Evolutionary conservation across 2,329 filamentous ascomycete species (phyloP).

Genomic region (Alternaria ventricosa): DNA sequence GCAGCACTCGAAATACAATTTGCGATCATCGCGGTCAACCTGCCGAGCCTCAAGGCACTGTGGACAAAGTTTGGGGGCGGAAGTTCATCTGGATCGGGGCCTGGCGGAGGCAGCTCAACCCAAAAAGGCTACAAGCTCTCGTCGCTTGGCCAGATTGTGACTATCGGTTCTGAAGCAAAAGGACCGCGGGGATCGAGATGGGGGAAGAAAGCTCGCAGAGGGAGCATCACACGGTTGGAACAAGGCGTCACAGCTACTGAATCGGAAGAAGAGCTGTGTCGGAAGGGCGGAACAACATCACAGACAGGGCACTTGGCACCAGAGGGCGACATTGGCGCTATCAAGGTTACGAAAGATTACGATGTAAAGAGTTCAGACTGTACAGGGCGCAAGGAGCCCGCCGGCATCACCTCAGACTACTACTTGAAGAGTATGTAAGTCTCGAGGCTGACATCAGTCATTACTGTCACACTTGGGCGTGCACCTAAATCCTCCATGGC

Average conservation of each 20-base stretch:
- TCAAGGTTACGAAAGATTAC: not conserved
- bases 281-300: not conserved
- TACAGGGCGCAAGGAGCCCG: not conserved
- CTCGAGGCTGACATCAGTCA: too few species aligned
- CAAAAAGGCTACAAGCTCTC: not conserved
- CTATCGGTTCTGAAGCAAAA: not conserved
- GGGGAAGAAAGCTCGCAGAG: not conserved
- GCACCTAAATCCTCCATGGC: not conserved
- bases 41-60: constrained; percentile 41
- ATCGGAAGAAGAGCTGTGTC: not conserved
- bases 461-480: too few species aligned
- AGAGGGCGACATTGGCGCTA: not conserved
- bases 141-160: not conserved
- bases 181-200: not conserved
- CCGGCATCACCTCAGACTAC: not conserved
- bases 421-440: not conserved
- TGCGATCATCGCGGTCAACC: constrained; percentile 43
- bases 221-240: not conserved
- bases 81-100: not conserved
- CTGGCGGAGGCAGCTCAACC: not conserved
- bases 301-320: not conserved
- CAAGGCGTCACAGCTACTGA: not conserved
- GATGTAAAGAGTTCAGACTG: not conserved
- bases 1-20: constrained; percentile 42
- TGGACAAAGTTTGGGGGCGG: constrained; percentile 22